Evolutionary conservation across 345 rosid species (phyloP).

Genomic region (Carallia pectinifolia): DNA sequence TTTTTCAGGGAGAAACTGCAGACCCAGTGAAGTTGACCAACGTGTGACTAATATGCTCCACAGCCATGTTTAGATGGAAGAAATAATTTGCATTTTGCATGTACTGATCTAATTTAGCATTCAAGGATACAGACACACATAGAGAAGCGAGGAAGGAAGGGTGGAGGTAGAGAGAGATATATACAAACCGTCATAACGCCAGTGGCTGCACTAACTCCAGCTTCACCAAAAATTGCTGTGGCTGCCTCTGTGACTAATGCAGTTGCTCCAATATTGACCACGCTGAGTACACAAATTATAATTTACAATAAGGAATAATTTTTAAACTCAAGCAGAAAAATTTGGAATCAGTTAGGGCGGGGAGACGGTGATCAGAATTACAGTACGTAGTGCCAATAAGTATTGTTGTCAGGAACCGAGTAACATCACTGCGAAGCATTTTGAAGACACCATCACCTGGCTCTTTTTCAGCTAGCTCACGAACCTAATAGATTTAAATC

Average conservation of each 20-base stretch:
- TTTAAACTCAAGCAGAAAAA: slow-evolving; percentile 26
- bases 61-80: too few species aligned
- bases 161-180: slow-evolving; percentile 3
- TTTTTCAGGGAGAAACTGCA: too few species aligned
- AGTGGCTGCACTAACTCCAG: slow-evolving; percentile 99
- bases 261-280: slow-evolving; percentile 98
- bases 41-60: too few species aligned
- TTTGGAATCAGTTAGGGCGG: slow-evolving; percentile 13
- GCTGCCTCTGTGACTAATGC: slow-evolving; percentile 98
- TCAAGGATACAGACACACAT: background rate
- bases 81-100: too few species aligned
- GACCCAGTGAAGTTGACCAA: too few species aligned
- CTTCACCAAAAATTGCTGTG: slow-evolving; percentile 97
- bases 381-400: slow-evolving; percentile 97
- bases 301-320: slow-evolving; percentile 32
- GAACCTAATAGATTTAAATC: slow-evolving; percentile 52
- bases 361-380: slow-evolving; percentile 23
- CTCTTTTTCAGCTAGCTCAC: slow-evolving; percentile 97
- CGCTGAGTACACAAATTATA: slow-evolving; percentile 48
- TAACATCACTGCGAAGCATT: slow-evolving; percentile 95
- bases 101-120: too few species aligned
- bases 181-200: slow-evolving; percentile 94
- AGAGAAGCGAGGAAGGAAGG: background rate
- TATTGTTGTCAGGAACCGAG: slow-evolving; percentile 96
- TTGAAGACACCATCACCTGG: slow-evolving; percentile 91